Conservation (phyloP, 2,329 filamentous ascomycete species). For the Pseudocercospora vitis region DNA sequence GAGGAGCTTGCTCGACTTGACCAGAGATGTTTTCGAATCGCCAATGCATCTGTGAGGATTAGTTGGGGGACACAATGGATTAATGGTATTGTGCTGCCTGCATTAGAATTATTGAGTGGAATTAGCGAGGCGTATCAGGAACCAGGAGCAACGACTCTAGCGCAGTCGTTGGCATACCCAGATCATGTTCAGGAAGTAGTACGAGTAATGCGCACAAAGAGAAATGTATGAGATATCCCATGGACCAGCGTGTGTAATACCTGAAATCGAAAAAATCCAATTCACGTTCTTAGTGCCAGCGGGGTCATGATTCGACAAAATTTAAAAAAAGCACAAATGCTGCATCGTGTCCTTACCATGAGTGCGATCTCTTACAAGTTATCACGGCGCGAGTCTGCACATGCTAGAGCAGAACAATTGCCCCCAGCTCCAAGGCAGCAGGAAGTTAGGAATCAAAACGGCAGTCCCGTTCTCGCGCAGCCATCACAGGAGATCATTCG, state of each 20-base stretch:
- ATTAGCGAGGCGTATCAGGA: constrained; percentile 17
- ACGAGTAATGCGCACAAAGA: constrained; percentile 8
- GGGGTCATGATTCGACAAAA: too few relatives aligned
- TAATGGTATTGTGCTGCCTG: constrained; percentile 1
- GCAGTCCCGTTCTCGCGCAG: too few relatives aligned
- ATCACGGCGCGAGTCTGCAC: too few relatives aligned
- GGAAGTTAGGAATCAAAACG: too few relatives aligned
- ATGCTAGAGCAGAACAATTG: too few relatives aligned
- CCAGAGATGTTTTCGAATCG: constrained; percentile 16
- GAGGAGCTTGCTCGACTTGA: constrained; percentile 19
- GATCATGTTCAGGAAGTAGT: not conserved
- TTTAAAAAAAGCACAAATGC: too few relatives aligned
- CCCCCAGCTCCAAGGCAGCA: too few relatives aligned
- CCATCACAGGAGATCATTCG: too few relatives aligned
- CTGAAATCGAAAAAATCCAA: too few relatives aligned
- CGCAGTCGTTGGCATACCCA: not conserved
- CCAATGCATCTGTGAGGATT: constrained; percentile 6
- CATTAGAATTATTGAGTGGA: constrained; percentile 1
- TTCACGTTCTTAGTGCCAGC: too few relatives aligned
- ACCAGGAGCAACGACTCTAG: not conserved
- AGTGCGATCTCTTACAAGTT: too few relatives aligned
- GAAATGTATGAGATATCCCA: not conserved
- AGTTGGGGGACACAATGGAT: not conserved
- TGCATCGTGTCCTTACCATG: too few relatives aligned
- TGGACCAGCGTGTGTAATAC: not conserved